Base-by-base conservation (phyloP, 2,329 filamentous ascomycete genomes). In the Colletotrichum brevisporum region DNA sequence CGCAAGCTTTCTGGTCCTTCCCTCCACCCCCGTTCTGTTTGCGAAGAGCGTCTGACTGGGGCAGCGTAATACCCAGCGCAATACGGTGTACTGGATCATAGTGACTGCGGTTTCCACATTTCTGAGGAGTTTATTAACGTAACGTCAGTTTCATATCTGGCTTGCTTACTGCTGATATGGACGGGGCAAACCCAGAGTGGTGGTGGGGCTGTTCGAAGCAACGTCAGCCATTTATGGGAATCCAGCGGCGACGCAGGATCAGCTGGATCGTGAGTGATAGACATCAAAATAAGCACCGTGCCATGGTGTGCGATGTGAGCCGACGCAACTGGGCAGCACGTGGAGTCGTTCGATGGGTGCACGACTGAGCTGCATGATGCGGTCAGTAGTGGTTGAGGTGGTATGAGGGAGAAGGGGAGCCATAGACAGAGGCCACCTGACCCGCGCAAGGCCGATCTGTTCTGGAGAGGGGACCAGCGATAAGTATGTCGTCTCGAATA, bases 341-440 rank as follows among this genome's bases (percentile, higher is more conserved):
- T 66, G 67, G 55, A 66, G 62, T 66, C 24, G 18, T 66, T 66
- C 43, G 51, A 56, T 45, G 66, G 54, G 43, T 54, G 26, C 56
- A 66, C 55, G 47, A 50, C 45, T 18, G 18, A 18, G 31, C 62
- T 69, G 62, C 67, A 69, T 69, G 67, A 69, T 69, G 67, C 62
- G 55, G 67, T 69, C 67, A n/a, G n/a, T n/a, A n/a, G n/a, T n/a
- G n/a, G n/a, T n/a, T n/a, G n/a, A n/a, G n/a, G n/a, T n/a, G n/a
- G n/a, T n/a, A n/a, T n/a, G n/a, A n/a, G n/a, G n/a, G n/a, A n/a
- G n/a, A n/a, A n/a, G n/a, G n/a, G n/a, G n/a, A n/a, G n/a, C n/a
- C n/a, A n/a, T n/a, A n/a, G n/a, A n/a, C n/a, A n/a, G n/a, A n/a
- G 50, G 62, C 67, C 62, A 66, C 67, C 39, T 16, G 67, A 69